Base-by-base conservation (phyloP, 306 rosid species). In the Cicer pinnatifidum region DNA sequence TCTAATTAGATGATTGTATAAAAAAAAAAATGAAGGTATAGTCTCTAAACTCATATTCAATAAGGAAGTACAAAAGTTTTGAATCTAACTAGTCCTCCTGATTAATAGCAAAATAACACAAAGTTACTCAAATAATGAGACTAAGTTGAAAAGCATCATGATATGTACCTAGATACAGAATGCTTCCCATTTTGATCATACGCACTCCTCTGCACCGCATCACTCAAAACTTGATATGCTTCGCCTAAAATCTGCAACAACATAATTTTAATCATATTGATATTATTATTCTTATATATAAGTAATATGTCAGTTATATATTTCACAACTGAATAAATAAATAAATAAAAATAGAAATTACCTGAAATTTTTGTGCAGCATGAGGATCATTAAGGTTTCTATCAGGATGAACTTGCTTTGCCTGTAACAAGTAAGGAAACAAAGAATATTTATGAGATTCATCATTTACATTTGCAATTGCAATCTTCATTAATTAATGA, bases 331-430 rank as follows among this genome's bases (percentile, higher is more conserved):
- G 28, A 40, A 38, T 8, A 13, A 39, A 38, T 6, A n/a, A 12
- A 8, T 5, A 54, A 4, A 54, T 17, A 9, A 4, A 54, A 17
- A 54, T 7, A 53, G 58, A 15, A 7, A 19, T 10, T 54, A 76
- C 60, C 71, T 91, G 95, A 58, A 94, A 91, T 47, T 88, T 89
- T 63, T 89, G 88, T 10, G 99, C 95, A 41, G 97, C 95, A 12
- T 76, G 88, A 75, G 97, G 95, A 79, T 94, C 98, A 46, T 91
- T 86, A 10, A 85, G 91, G 81, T 89, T 94, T 81, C 90, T 88
- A 83, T 94, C 99, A 0, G 97, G 99, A 90, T 94, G 99, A 72
- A 91, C 96, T 88, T 81, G 95, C 87, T 87, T 88, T 51, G 99
- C 99, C 99, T 94, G 80, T 8, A 71, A 35, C 54, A 23, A 57